Evolutionary conservation across 805 yeast genomes (phyloP).

Genomic region (Sugiyamaella americana): DNA sequence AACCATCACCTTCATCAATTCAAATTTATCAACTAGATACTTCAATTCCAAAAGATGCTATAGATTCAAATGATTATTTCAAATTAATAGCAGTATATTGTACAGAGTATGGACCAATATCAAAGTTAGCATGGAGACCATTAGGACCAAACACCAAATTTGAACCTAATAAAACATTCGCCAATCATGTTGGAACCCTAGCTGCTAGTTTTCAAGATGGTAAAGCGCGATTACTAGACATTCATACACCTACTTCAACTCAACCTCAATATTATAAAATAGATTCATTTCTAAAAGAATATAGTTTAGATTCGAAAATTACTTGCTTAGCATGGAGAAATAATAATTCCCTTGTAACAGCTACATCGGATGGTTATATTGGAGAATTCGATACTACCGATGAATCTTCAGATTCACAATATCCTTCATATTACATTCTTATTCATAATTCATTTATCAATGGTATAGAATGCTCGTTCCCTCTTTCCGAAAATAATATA

Average conservation of each 20-base stretch:
- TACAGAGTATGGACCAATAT: constrained; percentile 29
- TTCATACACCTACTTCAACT: constrained; percentile 19
- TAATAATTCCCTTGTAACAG: constrained; percentile 44
- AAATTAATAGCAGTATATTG: constrained; percentile 16
- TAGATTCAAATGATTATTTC: constrained; percentile 23
- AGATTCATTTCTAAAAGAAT: constrained; percentile 7
- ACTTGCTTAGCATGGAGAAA: constrained; percentile 46
- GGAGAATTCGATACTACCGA: constrained; percentile 46
- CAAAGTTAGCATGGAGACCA: constrained; percentile 28
- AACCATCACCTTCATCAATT: constrained; percentile 10
- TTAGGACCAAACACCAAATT: not conserved
- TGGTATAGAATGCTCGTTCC: constrained; percentile 33
- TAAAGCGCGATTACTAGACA: constrained; percentile 39
- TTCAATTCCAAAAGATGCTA: constrained; percentile 6
- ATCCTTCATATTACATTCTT: constrained; percentile 37
- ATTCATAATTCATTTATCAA: constrained; percentile 37
- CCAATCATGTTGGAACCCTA: constrained; percentile 24
- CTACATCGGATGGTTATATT: constrained; percentile 52
- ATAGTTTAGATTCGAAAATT: constrained; percentile 28
- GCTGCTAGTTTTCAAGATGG: constrained; percentile 57
- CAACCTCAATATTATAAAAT: not conserved
- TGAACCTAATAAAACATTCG: constrained; percentile 7
- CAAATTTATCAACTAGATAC: constrained; percentile 24
- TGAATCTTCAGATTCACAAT: not conserved
- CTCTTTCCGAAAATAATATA: constrained; percentile 33